Evolutionary conservation across 1,139 yeast genomes (phyloP).

Genomic region (Meyerozyma guilliermondii): DNA sequence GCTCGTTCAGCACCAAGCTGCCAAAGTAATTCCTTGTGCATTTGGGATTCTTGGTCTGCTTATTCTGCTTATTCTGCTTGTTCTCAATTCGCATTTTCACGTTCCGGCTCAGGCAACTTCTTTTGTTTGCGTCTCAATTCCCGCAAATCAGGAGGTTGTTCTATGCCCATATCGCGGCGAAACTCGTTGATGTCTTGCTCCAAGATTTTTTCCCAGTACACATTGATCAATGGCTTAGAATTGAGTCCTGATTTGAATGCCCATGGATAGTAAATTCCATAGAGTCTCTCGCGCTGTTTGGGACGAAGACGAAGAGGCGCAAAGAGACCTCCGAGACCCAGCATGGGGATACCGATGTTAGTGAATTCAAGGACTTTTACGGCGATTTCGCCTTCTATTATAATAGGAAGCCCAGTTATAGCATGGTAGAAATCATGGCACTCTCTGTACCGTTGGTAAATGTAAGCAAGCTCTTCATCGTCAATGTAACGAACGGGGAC

Average conservation of each 20-base stretch:
- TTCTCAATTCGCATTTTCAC: background rate
- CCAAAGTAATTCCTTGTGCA: too few relatives aligned
- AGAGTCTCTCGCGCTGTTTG: constrained; percentile 50
- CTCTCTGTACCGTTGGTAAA: constrained; percentile 88
- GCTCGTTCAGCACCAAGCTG: too few relatives aligned
- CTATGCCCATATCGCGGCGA: constrained; percentile 67
- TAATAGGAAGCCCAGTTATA: constrained; percentile 82
- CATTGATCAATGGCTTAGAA: constrained; percentile 75
- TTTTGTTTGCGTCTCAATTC: constrained; percentile 46
- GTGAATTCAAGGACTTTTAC: constrained; percentile 90
- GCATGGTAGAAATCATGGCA: constrained; percentile 98
- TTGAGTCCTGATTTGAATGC: constrained; percentile 71
- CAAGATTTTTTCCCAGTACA: constrained; percentile 88
- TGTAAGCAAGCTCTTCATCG: constrained; percentile 86
- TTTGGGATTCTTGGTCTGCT: too few relatives aligned
- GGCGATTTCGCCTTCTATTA: constrained; percentile 92
- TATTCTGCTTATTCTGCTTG: background rate
- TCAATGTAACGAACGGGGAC: constrained; percentile 83
- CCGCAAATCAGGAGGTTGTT: constrained; percentile 73
- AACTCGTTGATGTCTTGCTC: constrained; percentile 69
- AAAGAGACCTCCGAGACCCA: constrained; percentile 82
- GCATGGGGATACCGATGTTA: constrained; percentile 93
- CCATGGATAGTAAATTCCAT: constrained; percentile 82
- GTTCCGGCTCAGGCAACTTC: constrained; percentile 3
- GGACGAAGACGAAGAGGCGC: constrained; percentile 68